These are phyloP conservation scores for Fusarium subglutinans DNA, from an alignment of 2,329 filamentous ascomycete species.

Conservation along the genomic window DNA sequence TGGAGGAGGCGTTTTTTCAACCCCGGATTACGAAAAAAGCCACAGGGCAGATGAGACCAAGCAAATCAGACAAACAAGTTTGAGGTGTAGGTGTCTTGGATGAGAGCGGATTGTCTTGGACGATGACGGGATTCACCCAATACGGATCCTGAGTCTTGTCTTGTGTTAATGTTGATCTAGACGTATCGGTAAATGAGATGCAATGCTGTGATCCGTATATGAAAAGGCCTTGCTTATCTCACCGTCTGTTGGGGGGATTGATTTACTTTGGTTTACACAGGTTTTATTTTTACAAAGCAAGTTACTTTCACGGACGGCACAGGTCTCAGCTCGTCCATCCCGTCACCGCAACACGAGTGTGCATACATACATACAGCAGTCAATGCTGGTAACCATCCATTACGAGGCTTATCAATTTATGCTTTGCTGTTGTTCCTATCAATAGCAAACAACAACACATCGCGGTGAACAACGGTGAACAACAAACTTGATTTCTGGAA, in stretches of 20 bases:
- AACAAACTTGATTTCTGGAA: constrained; percentile 21
- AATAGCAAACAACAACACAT: background rate
- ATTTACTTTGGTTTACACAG: background rate
- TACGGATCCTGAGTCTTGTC: background rate
- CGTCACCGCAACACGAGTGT: constrained; percentile 6
- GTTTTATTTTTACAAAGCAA: constrained; percentile 16
- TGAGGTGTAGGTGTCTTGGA: constrained; percentile 31
- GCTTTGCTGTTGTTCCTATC: background rate
- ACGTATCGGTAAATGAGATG: constrained; percentile 11
- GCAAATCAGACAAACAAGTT: constrained; percentile 15
- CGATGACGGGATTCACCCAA: constrained; percentile 10
- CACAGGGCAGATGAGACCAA: constrained; percentile 18
- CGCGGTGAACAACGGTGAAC: background rate
- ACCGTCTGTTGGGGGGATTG: constrained; percentile 8
- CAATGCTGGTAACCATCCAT: constrained; percentile 20
- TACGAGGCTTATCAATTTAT: constrained; percentile 14
- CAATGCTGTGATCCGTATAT: constrained; percentile 13
- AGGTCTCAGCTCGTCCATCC: background rate
- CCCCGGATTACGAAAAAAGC: constrained; percentile 32
- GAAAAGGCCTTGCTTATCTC: constrained; percentile 28
- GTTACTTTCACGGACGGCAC: background rate
- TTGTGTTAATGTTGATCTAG: constrained; percentile 11
- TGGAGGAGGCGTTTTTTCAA: constrained; percentile 25
- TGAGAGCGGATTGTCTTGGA: constrained; percentile 29
- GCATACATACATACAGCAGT: background rate